Evolutionary conservation across 2,329 filamentous ascomycete genomes (phyloP), one percentile per base, ranked within the genome.

Genomic region (Calonectria hongkongensis): DNA sequence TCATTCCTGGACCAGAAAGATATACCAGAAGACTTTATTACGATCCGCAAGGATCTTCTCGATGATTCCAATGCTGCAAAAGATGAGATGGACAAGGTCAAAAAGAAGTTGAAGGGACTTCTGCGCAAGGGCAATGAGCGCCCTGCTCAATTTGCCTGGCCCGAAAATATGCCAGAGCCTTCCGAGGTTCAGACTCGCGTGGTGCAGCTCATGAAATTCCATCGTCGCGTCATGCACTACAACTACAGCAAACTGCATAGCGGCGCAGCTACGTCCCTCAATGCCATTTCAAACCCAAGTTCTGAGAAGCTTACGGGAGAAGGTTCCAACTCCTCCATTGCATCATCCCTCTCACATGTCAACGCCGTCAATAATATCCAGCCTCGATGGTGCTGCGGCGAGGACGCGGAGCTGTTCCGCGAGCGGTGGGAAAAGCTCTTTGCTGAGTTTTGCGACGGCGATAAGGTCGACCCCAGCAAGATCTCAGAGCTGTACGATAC

Each of bases 381-480:
- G 84, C 89, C 94, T 8, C 91, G 97, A 28, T 99, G 97, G 97
- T 99, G 97, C 82, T 98, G 95, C 76, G 96, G 96, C 36, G 97
- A 99, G 85, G 97, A 98, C 80, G 92, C 96, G 0, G 95, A 97
- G 77, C 88, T 99, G 2, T 99, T 99, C 88, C 94, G 94, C 77
- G 97, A 99, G 83, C 92, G 97, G 36, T 99, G 97, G 97, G 97
- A 98, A 85, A 99, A 99, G 86, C 90, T 99, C 2, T 99, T 99
- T 85, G 92, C 93, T 60, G 97, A 99, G 82, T 99, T 99, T 80
- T 97, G 94, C 76, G 97, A 99, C 83, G 94, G 94, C 1, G 97
- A 99, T 80, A 99, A 99, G 87, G 95, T 98, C 21, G 97, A 99
- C 83, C 97, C 97, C 21, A 98, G 96, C 88, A 99, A 99, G 87